Base-by-base conservation (phyloP, 352 stramenopile species). In the Phytopythium litorale region DNA sequence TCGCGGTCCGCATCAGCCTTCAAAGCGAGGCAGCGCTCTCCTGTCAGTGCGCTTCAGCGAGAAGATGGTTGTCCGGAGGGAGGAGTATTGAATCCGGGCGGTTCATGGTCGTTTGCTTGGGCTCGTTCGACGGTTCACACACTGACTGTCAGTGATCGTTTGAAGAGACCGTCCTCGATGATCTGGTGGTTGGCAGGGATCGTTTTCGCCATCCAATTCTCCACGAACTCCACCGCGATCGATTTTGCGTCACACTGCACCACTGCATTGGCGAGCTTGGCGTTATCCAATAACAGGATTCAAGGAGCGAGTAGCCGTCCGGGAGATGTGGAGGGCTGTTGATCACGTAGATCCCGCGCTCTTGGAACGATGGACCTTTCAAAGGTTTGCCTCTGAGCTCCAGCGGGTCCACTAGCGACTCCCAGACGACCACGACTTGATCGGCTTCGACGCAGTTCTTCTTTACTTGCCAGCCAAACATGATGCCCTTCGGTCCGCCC, bases 351-450 rank as follows among this genome's bases (percentile, higher is more conserved):
- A 61, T 66, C 0, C 67, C 67, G 2, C 57, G 65, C 57, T 73
- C 63, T 18, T 73, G 63, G 1, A 48, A 67, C 8, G 69, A 54
- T 45, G 69, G 61, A 1, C 67, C 67, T 40, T 58, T 28, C 45
- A 73, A 57, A 2, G 57, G 58, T 8, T 57, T 30, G 1, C 63
- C 67, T 35, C 65, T 51, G 16, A 81, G 79, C 40, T 84, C 75
- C 49, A 76, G 64, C 6, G 79, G 64, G 18, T 85, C 65, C 58
- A 78, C 67, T 43, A 71, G 60, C 23, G 74, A 64, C 19, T 67
- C 65, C 76, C 76, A 88, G 16, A 81, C 70, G 52, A 87, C 75
- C 32, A 87, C 69, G 1, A 75, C 70, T 19, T 76, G 76, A 23
- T 72, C 62, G 32, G 70, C 46, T 40, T 87, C 75, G 23, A 75